phyloP scores from a whole-genome alignment of 1,284 basidiomycete species.

The Moniliella sp. region DNA sequence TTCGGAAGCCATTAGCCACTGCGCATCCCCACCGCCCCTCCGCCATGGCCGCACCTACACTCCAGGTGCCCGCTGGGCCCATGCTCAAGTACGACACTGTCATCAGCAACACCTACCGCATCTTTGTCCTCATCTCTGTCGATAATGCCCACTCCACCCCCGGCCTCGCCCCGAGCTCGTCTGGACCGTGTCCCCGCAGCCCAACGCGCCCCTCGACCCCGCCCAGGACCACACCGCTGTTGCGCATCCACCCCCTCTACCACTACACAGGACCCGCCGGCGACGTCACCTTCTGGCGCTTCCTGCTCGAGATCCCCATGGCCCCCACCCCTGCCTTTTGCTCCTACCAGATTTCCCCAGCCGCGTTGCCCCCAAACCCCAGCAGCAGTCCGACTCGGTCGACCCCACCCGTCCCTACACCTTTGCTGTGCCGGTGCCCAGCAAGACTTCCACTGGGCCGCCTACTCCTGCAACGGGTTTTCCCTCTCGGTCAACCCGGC shows the following conservation, averaged over 20 bases:
- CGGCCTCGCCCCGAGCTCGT: background rate
- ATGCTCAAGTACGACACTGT: conserved; percentile 76
- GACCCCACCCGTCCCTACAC: conserved; percentile 35
- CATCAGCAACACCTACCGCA: conserved; percentile 51
- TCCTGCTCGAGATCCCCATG: conserved; percentile 64
- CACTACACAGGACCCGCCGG: conserved; percentile 51
- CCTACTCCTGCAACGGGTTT: conserved; percentile 51
- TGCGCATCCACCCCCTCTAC: conserved; percentile 62
- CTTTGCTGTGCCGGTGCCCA: conserved; percentile 57
- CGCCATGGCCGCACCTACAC: too few relatives aligned
- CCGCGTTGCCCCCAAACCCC: background rate
- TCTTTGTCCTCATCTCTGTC: conserved; percentile 37
- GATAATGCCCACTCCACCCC: conserved; percentile 48
- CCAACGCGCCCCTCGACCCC: conserved; percentile 6
- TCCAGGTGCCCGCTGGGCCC: conserved; percentile 46
- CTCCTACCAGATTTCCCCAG: background rate
- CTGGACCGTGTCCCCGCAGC: background rate
- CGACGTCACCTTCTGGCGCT: conserved; percentile 80
- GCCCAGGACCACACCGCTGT: too few relatives aligned
- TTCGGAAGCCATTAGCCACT: too few relatives aligned
- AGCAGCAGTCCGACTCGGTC: conserved; percentile 1
- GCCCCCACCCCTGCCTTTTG: conserved; percentile 32
- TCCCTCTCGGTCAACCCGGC: conserved; percentile 37
- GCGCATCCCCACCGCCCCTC: too few relatives aligned
- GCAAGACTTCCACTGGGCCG: conserved; percentile 76